phyloP scores from a whole-genome alignment of 176 grass and related monocot species.

The Juncus inflexus region DNA sequence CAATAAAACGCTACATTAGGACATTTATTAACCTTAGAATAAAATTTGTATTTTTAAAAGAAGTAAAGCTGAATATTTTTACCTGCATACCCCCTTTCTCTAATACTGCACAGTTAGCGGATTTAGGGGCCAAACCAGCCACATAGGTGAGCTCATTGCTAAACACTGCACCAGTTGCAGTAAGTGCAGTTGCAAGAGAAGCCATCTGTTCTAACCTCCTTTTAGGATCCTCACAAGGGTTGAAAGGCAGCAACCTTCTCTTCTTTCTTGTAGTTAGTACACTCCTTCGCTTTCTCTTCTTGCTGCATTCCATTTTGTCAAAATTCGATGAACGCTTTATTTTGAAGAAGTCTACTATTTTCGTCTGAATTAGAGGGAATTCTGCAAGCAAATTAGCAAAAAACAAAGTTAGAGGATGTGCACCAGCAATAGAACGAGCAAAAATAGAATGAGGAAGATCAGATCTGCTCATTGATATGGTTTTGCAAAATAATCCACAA shows the following conservation, averaged over 20 bases:
- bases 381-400: conserved; percentile 36
- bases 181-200: conserved; percentile 83
- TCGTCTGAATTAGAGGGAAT: conserved; percentile 78
- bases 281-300: conserved; percentile 64
- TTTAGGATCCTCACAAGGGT: conserved; percentile 43
- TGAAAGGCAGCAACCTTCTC: conserved; percentile 64
- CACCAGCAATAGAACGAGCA: too few relatives aligned
- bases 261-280: conserved; percentile 45
- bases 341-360: conserved; percentile 96
- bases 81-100: conserved; percentile 95
- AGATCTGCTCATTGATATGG: too few relatives aligned
- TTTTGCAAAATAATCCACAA: too few relatives aligned
- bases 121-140: conserved; percentile 58
- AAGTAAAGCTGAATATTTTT: neutral
- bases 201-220: conserved; percentile 79
- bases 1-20: neutral
- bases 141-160: conserved; percentile 79
- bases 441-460: neutral
- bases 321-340: conserved; percentile 43
- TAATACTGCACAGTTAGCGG: conserved; percentile 49
- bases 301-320: conserved; percentile 17
- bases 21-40: neutral
- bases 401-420: neutral
- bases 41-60: neutral
- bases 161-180: conserved; percentile 66